Evolutionary conservation across 148 eudicot species (phyloP).

Genomic region (Fagopyrum tataricum): DNA sequence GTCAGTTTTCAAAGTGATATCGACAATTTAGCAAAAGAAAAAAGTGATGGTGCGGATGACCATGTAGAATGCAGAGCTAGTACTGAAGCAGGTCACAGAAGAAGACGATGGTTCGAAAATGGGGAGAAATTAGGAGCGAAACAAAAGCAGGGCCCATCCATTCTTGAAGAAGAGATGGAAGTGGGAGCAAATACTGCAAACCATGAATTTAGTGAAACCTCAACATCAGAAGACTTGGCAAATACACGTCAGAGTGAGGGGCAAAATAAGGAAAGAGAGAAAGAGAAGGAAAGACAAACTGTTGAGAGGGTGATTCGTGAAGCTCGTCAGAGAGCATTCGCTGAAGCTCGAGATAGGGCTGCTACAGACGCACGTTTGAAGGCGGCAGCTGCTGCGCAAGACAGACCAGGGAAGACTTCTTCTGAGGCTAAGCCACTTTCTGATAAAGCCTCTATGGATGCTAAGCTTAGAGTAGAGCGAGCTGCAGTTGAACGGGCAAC

Average conservation of each 20-base stretch:
- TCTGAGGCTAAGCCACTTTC: constrained; percentile 30
- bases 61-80: constrained; percentile 24
- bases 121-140: constrained; percentile 22
- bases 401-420: constrained; percentile 49
- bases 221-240: constrained; percentile 23
- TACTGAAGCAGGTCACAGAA: constrained; percentile 33
- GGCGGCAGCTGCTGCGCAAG: constrained; percentile 48
- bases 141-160: constrained; percentile 22
- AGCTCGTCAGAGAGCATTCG: constrained; percentile 94
- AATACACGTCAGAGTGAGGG: constrained; percentile 22
- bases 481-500: constrained; percentile 98
- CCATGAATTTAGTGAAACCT: constrained; percentile 19
- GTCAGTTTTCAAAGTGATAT: constrained; percentile 16
- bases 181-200: constrained; percentile 14
- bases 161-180: constrained; percentile 27
- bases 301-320: constrained; percentile 92
- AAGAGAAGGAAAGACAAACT: constrained; percentile 59
- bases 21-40: constrained; percentile 11
- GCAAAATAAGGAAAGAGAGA: constrained; percentile 49
- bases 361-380: constrained; percentile 55
- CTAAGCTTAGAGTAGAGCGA: constrained; percentile 80
- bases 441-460: constrained; percentile 62
- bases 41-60: constrained; percentile 18
- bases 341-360: constrained; percentile 81
- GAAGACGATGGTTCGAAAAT: constrained; percentile 43